Conservation (phyloP, 2,329 filamentous ascomycete genomes). For the Ascochyta viciae-villosae region DNA sequence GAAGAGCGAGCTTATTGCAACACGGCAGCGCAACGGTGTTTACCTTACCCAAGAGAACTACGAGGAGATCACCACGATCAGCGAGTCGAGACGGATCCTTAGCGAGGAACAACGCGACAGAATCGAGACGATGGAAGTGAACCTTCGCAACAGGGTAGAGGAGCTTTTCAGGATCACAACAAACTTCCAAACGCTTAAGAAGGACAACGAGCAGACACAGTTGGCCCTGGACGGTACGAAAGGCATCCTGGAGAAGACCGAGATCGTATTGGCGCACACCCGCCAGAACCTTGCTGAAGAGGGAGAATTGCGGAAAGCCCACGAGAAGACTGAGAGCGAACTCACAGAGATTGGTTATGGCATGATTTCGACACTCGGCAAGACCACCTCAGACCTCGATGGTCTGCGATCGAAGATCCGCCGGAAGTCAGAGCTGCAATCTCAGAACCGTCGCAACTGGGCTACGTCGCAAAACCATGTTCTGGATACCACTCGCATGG, state of each 20-base stretch:
- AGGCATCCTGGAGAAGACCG: conserved; percentile 83
- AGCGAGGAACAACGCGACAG: conserved; percentile 91
- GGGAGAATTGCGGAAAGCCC: conserved; percentile 77
- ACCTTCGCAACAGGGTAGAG: conserved; percentile 90
- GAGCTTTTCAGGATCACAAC: conserved; percentile 87
- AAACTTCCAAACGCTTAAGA: conserved; percentile 86
- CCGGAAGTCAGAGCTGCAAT: conserved; percentile 83
- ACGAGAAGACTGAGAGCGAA: conserved; percentile 82
- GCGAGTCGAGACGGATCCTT: conserved; percentile 88
- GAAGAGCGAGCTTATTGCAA: conserved; percentile 91
- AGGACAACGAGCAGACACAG: conserved; percentile 83
- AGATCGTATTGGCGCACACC: conserved; percentile 80
- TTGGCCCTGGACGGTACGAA: conserved; percentile 78
- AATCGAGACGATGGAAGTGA: conserved; percentile 89
- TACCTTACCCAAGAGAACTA: conserved; percentile 89
- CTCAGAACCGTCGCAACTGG: conserved; percentile 81
- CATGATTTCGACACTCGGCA: conserved; percentile 78
- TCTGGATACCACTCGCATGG: conserved; percentile 74
- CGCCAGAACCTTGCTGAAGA: conserved; percentile 81
- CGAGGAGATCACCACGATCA: conserved; percentile 89
- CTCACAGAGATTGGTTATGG: conserved; percentile 76
- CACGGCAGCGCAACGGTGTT: conserved; percentile 91
- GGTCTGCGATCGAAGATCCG: conserved; percentile 86
- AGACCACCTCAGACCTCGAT: conserved; percentile 80
- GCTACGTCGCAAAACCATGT: conserved; percentile 77